A percentile compares a stretch with the other conserved stretches of the same genome.
Conservation (phyloP, 768 basidiomycete species). For the Tubosaeta sp. region DNA sequence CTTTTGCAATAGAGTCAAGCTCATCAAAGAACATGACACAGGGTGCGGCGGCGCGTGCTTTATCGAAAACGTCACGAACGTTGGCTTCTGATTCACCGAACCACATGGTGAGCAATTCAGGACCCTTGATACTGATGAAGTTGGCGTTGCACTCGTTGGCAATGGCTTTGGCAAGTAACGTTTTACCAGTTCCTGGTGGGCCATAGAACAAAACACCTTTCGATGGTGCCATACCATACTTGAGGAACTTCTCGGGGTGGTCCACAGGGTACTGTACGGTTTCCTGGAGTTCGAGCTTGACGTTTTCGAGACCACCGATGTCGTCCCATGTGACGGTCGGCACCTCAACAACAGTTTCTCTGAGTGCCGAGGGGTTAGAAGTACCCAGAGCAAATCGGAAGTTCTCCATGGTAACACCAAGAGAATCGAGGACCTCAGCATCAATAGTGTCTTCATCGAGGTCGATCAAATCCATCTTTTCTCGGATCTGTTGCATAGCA, state of each 20-base stretch:
- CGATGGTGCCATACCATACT: constrained; percentile 99
- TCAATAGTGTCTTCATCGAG: constrained; percentile 98
- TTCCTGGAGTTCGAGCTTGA: constrained; percentile 98
- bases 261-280: constrained; percentile 99
- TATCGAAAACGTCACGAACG: constrained; percentile 99
- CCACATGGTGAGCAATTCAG: constrained; percentile 99
- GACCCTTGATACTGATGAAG: constrained; percentile 99
- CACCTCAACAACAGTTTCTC: constrained; percentile 99
- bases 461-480: constrained; percentile 99
- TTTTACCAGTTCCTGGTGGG: constrained; percentile 99
- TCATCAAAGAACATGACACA: constrained; percentile 99
- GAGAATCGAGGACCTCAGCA: constrained; percentile 96
- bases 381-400: constrained; percentile 98
- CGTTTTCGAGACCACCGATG: constrained; percentile 98
- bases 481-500: constrained; percentile 99
- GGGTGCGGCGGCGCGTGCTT: constrained; percentile 97
- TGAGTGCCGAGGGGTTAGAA: constrained; percentile 96
- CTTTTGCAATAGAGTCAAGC: constrained; percentile 97
- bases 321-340: constrained; percentile 99
- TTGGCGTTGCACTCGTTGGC: constrained; percentile 99
- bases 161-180: constrained; percentile 95
- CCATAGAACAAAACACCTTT: constrained; percentile 99
- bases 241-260: constrained; percentile 99
- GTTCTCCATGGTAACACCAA: constrained; percentile 99
- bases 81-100: constrained; percentile 99